Percentiles rank a stretch among this genome's conserved stretches.
Evolutionary conservation across 2,329 filamentous ascomycete genomes (phyloP).

Genomic region (Fonsecaea multimorphosa): DNA sequence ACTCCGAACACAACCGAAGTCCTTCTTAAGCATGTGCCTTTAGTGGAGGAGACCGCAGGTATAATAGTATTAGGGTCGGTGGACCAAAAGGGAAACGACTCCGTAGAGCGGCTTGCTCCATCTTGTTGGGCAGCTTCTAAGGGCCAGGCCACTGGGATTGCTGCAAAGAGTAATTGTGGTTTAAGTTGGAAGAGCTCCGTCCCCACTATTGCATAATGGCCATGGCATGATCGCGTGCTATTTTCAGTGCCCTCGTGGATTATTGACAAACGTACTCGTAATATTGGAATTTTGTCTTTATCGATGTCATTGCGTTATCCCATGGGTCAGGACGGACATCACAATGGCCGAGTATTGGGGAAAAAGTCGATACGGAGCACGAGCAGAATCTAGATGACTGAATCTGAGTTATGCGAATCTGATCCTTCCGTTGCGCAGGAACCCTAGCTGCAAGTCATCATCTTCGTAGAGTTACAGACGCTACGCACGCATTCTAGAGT

Average conservation of each 20-base stretch:
- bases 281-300: neutral
- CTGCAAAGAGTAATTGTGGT: neutral
- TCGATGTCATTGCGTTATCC: neutral
- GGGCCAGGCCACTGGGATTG: neutral
- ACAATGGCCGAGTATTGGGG: neutral
- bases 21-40: neutral
- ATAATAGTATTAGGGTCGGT: neutral
- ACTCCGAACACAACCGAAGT: neutral
- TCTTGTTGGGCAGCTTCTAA: neutral
- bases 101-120: neutral
- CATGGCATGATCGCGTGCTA: conserved; percentile 7
- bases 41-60: neutral
- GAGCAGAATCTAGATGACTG: neutral
- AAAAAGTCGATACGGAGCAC: neutral
- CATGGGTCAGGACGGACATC: neutral
- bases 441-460: neutral
- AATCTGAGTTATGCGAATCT: neutral
- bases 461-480: neutral
- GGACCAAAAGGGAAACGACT: neutral
- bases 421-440: neutral
- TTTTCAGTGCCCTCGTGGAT: conserved; percentile 14
- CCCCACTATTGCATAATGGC: neutral
- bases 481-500: neutral
- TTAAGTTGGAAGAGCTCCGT: neutral
- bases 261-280: neutral